These are phyloP conservation scores for Dillenia turbinata DNA, from an alignment of 164 flowering plant species.

Conservation along the genomic window DNA sequence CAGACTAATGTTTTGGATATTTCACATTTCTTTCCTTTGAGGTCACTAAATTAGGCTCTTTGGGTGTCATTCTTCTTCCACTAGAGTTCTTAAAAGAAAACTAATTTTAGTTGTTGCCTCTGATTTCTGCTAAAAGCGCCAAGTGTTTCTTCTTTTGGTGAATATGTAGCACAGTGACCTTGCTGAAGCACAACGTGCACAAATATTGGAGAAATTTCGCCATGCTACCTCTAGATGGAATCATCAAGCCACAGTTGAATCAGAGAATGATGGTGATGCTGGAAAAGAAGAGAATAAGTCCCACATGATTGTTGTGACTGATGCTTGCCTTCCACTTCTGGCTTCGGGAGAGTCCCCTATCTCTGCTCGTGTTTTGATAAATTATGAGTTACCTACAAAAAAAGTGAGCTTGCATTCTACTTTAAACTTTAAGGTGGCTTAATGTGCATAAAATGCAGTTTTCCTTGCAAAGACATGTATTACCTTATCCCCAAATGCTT, in stretches of 20 bases:
- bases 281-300: conserved; percentile 49
- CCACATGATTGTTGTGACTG: conserved; percentile 69
- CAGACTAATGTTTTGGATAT: too few relatives aligned
- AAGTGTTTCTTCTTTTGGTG: neutral
- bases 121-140: too few relatives aligned
- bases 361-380: conserved; percentile 71
- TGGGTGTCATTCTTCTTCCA: too few relatives aligned
- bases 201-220: conserved; percentile 54
- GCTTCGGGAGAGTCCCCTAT: conserved; percentile 69
- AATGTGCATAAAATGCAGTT: too few relatives aligned
- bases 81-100: too few relatives aligned
- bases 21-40: too few relatives aligned
- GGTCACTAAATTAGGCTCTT: too few relatives aligned
- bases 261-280: conserved; percentile 31
- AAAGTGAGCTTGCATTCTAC: conserved; percentile 43
- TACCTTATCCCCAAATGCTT: too few relatives aligned
- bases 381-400: conserved; percentile 83
- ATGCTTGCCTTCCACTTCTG: conserved; percentile 83
- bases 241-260: conserved; percentile 23
- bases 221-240: conserved; percentile 55
- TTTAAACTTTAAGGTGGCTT: neutral
- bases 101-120: too few relatives aligned
- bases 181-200: conserved; percentile 57
- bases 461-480: too few relatives aligned
- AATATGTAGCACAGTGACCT: conserved; percentile 75